Base-by-base conservation (phyloP, 805 yeast genomes). In the Wickerhamiella spandovensis region DNA sequence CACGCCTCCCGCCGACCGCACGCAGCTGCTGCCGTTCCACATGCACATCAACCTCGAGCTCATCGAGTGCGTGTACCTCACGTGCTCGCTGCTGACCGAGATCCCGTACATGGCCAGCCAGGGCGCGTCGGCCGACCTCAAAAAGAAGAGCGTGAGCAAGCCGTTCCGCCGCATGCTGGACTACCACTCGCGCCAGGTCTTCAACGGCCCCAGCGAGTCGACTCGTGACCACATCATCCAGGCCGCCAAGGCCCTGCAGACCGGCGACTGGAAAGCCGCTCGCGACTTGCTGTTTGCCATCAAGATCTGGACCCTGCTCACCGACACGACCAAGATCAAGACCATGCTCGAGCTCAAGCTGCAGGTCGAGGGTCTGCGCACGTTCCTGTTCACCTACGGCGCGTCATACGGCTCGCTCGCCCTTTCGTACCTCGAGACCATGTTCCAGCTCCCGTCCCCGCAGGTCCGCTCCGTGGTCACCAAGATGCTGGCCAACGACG, bases 141-240 rank as follows among this genome's bases (percentile, higher is more conserved):
- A 79, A 61, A 81, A 81, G 64, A 82, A 81, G 65, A 71, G 79
- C 61, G 73, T 75, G 55, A 74, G 84, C 61, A 89, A 86, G 70
- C 85, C 95, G 25, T 88, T 92, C 74, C 82, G 90, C 69, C 81
- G 95, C 65, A 78, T 84, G 66, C 76, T 92, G 58, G 97, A 92
- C 66, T 84, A 82, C 72, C 88, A 85, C 64, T 96, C 89, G 65
- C 83, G 90, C 69, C 95, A 89, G 67, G 83, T 83, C 51, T 92
- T 90, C 75, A 86, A 87, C 55, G 98, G 97, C 43, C 98, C 98
- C 46, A 95, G 97, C 49, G 98, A 92, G 71, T 86, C 89, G 66
- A 84, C 94, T 44, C 82, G 94, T 62, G 99, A 92, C 67, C 85
- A 78, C 68, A 82, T 92, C 59, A 81, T 90, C 75, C 85, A 84